Percentiles rank a stretch among this genome's conserved stretches.
Evolutionary conservation across 2,329 filamentous ascomycete species (phyloP).

Genomic region (Hypocreales sp.): DNA sequence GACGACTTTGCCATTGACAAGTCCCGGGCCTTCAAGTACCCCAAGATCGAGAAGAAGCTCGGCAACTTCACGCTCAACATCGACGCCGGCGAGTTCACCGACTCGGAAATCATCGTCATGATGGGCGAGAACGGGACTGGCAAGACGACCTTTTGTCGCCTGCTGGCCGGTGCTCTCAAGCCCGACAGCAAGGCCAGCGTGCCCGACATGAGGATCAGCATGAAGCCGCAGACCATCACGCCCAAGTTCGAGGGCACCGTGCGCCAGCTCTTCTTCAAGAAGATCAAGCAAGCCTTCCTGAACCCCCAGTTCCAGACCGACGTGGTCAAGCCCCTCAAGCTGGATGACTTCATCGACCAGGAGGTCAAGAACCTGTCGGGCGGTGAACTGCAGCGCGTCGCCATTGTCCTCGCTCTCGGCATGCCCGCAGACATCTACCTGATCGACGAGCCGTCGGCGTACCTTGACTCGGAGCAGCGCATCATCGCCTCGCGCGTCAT

Average conservation of each 20-base stretch:
- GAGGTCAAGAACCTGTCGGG: slow-evolving; percentile 98
- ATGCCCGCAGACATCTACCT: slow-evolving; percentile 95
- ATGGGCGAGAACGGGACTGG: slow-evolving; percentile 99
- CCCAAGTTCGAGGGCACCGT: slow-evolving; percentile 97
- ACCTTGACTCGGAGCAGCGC: slow-evolving; percentile 98
- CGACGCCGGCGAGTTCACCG: slow-evolving; percentile 76
- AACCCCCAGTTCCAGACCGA: slow-evolving; percentile 98
- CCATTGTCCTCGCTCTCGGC: slow-evolving; percentile 92
- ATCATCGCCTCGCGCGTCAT: slow-evolving; percentile 95
- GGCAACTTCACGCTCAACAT: slow-evolving; percentile 76
- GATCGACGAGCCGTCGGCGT: slow-evolving; percentile 94
- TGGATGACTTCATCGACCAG: slow-evolving; percentile 98
- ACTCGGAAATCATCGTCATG: slow-evolving; percentile 98
- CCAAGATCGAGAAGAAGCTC: slow-evolving; percentile 82
- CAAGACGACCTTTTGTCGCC: slow-evolving; percentile 96
- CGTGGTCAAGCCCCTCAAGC: slow-evolving; percentile 97
- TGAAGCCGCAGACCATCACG: slow-evolving; percentile 99
- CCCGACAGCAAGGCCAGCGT: slow-evolving; percentile 68
- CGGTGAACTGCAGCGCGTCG: slow-evolving; percentile 98
- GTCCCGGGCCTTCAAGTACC: slow-evolving; percentile 73
- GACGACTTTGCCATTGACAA: slow-evolving; percentile 83
- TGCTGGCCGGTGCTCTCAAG: slow-evolving; percentile 85
- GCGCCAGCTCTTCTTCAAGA: slow-evolving; percentile 97
- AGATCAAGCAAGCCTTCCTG: slow-evolving; percentile 93
- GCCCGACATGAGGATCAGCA: slow-evolving; percentile 91